These are phyloP conservation scores for Cadophora malorum DNA, from an alignment of 2,329 filamentous ascomycete genomes.

Conservation along the genomic window DNA sequence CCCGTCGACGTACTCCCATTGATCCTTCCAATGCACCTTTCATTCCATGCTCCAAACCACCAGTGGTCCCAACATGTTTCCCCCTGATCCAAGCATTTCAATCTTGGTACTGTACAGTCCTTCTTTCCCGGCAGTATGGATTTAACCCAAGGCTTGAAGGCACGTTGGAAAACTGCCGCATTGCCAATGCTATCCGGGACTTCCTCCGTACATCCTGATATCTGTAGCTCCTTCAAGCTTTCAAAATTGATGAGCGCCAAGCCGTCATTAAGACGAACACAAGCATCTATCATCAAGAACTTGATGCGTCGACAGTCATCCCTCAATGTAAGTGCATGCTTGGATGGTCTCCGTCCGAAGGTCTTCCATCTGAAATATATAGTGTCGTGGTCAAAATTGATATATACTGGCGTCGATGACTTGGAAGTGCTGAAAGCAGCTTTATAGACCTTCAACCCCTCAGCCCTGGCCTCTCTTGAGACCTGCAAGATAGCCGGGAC, in stretches of 20 bases:
- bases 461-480: constrained; percentile 13
- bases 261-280: constrained; percentile 16
- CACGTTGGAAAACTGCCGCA: not conserved
- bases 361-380: constrained; percentile 19
- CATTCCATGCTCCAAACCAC: constrained; percentile 27
- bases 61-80: constrained; percentile 18
- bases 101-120: not conserved
- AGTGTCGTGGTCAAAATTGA: constrained; percentile 27
- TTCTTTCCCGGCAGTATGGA: constrained; percentile 1
- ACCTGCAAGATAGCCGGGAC: constrained; percentile 15
- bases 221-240: constrained; percentile 20
- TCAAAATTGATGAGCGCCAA: constrained; percentile 22
- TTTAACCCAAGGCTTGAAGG: constrained; percentile 11
- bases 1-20: not conserved
- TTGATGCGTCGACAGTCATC: constrained; percentile 15
- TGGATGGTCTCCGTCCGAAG: constrained; percentile 18
- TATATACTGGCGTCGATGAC: constrained; percentile 8
- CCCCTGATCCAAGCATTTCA: constrained; percentile 20
- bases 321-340: constrained; percentile 12
- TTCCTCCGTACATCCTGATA: constrained; percentile 19
- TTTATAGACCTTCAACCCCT: constrained; percentile 19
- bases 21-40: constrained; percentile 11
- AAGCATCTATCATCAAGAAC: constrained; percentile 16
- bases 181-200: constrained; percentile 8
- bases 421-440: constrained; percentile 15